phyloP scores from a whole-genome alignment of 2,329 filamentous ascomycete species.

The Trichoderma asperellum region DNA sequence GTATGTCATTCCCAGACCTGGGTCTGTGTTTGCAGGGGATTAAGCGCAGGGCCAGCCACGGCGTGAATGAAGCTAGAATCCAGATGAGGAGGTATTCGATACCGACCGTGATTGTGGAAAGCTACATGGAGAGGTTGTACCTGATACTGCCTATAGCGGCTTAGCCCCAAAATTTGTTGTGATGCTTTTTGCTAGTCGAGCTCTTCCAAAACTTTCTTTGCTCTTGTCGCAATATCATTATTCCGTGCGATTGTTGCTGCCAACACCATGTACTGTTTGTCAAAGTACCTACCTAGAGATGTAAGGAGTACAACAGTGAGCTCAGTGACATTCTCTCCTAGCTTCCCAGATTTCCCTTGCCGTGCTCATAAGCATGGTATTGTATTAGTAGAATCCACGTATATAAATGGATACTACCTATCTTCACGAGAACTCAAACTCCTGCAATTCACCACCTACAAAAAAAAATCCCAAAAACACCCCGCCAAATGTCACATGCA shows the following conservation, averaged over 20 bases:
- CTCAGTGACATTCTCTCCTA: neutral
- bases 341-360: neutral
- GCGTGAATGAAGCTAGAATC: slow-evolving; percentile 13
- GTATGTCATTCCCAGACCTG: slow-evolving; percentile 19
- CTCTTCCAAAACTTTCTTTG: neutral
- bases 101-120: slow-evolving; percentile 14
- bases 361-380: neutral
- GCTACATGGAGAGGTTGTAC: slow-evolving; percentile 5
- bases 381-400: neutral
- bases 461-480: neutral
- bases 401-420: neutral
- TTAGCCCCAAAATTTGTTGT: neutral
- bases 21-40: neutral
- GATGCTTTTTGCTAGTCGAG: neutral
- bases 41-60: slow-evolving; percentile 20
- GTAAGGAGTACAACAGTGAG: neutral
- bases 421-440: neutral
- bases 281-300: neutral
- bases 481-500: slow-evolving; percentile 38
- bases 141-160: neutral
- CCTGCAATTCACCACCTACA: neutral
- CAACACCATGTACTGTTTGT: neutral
- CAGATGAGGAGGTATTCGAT: slow-evolving; percentile 9
- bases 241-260: no score
- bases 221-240: slow-evolving; percentile 17